Conservation (phyloP, 2,329 filamentous ascomycete species). For the Epichloe scottii region DNA sequence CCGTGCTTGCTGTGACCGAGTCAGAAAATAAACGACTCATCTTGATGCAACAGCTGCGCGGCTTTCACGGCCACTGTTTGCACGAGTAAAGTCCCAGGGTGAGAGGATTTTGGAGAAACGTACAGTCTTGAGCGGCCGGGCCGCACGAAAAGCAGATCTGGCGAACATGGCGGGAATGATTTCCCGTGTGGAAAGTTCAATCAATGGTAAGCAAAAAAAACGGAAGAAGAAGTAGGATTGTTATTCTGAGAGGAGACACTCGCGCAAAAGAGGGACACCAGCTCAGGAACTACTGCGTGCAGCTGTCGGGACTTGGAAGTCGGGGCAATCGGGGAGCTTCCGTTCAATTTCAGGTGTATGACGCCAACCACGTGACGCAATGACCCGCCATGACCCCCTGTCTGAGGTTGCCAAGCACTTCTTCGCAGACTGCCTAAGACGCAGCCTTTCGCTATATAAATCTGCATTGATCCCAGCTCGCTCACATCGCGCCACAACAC, state of each 20-base stretch:
- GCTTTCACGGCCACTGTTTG: not conserved
- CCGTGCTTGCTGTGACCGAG: constrained; percentile 28
- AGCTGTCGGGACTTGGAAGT: not conserved
- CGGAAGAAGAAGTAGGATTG: not conserved
- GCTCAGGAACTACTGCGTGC: not conserved
- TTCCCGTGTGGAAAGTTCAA: constrained; percentile 11
- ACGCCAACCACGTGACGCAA: constrained; percentile 6
- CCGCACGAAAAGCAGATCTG: constrained; percentile 49
- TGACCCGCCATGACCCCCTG: not conserved
- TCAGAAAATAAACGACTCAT: not conserved
- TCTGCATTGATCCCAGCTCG: too few species aligned
- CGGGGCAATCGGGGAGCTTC: not conserved
- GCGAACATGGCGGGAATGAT: constrained; percentile 46
- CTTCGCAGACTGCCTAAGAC: not conserved
- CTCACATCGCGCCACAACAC: too few species aligned
- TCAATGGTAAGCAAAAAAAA: not conserved
- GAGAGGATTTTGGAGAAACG: constrained; percentile 15
- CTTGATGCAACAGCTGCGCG: not conserved
- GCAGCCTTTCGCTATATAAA: too few species aligned
- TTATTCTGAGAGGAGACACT: not conserved
- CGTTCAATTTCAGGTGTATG: not conserved
- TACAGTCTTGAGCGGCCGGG: constrained; percentile 55
- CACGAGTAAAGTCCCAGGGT: not conserved
- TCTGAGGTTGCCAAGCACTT: not conserved
- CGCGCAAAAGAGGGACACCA: not conserved